phyloP scores from a whole-genome alignment of 768 basidiomycete species.

The Lactarius hengduanensis region DNA sequence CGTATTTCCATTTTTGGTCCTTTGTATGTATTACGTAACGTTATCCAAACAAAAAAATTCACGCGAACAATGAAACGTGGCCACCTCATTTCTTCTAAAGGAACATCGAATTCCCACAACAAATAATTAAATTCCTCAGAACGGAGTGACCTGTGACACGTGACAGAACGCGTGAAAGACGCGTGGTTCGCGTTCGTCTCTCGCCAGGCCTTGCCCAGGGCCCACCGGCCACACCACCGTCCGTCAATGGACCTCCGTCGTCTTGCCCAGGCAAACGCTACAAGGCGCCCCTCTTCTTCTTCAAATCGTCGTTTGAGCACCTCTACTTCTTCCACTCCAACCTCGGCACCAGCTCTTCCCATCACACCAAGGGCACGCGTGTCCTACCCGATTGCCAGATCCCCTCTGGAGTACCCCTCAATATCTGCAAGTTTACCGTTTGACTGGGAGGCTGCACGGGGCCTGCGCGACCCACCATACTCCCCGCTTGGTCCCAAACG shows the following conservation, averaged over 20 bases:
- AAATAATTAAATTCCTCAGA: conserved; percentile 5
- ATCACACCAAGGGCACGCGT: conserved; percentile 48
- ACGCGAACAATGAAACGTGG: conserved; percentile 29
- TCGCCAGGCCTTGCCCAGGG: background rate
- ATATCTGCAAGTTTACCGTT: conserved; percentile 75
- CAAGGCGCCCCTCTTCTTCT: conserved; percentile 34
- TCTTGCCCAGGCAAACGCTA: conserved; percentile 47
- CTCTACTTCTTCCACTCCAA: conserved; percentile 37
- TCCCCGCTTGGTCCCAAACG: conserved; percentile 54
- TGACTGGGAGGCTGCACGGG: conserved; percentile 85
- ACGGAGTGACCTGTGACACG: conserved; percentile 14
- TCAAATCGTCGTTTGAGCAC: conserved; percentile 17
- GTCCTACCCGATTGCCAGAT: conserved; percentile 51
- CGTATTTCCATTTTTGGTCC: conserved; percentile 30
- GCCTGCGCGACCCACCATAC: conserved; percentile 69
- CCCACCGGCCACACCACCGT: background rate
- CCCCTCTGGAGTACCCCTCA: conserved; percentile 65
- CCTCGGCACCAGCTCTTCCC: conserved; percentile 29
- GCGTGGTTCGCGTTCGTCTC: conserved; percentile 8
- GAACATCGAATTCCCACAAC: conserved; percentile 21
- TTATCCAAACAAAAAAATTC: conserved; percentile 34
- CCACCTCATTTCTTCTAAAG: conserved; percentile 27
- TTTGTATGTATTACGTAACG: conserved; percentile 29
- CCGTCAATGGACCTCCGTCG: conserved; percentile 54
- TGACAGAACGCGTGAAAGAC: conserved; percentile 19